These are phyloP conservation scores for Bryoglossum gracile DNA, from an alignment of 495 filamentous ascomycete species.

Conservation along the genomic window DNA sequence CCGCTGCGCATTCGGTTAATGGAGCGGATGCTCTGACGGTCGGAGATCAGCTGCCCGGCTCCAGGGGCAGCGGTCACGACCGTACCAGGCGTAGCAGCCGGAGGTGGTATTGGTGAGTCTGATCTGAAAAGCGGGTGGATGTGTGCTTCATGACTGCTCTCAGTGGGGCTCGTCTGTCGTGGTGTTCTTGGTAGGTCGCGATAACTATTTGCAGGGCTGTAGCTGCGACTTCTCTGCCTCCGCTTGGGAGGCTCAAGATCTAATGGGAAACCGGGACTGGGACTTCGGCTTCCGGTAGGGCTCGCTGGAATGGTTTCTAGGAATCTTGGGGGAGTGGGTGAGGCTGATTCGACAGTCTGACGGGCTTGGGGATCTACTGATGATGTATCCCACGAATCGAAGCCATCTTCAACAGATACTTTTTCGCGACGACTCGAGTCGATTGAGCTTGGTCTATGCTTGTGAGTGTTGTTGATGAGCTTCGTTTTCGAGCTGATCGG, in stretches of 20 bases:
- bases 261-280: slow-evolving; percentile 38
- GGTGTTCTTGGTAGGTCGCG: slow-evolving; percentile 5
- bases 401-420: slow-evolving; percentile 42
- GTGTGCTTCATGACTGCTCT: slow-evolving; percentile 51
- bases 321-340: slow-evolving; percentile 36
- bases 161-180: slow-evolving; percentile 25
- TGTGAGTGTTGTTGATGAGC: slow-evolving; percentile 27
- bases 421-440: slow-evolving; percentile 29
- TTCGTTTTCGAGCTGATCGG: slow-evolving; percentile 45
- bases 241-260: slow-evolving; percentile 31
- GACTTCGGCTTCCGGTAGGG: slow-evolving; percentile 42
- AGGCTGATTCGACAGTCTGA: slow-evolving; percentile 43
- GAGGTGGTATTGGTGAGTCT: slow-evolving; percentile 63
- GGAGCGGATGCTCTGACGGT: slow-evolving; percentile 44
- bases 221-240: slow-evolving; percentile 27
- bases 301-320: slow-evolving; percentile 56
- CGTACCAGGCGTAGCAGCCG: slow-evolving; percentile 59
- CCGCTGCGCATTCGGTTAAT: slow-evolving; percentile 62
- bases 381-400: slow-evolving; percentile 65
- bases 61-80: slow-evolving; percentile 63
- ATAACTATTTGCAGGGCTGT: slow-evolving; percentile 16
- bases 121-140: slow-evolving; percentile 84
- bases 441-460: slow-evolving; percentile 16
- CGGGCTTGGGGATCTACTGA: slow-evolving; percentile 50
- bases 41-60: slow-evolving; percentile 58